Evolutionary conservation across 2,329 filamentous ascomycete species (phyloP), one percentile per base, ranked within the genome.

Genomic region (Calonectria montana): DNA sequence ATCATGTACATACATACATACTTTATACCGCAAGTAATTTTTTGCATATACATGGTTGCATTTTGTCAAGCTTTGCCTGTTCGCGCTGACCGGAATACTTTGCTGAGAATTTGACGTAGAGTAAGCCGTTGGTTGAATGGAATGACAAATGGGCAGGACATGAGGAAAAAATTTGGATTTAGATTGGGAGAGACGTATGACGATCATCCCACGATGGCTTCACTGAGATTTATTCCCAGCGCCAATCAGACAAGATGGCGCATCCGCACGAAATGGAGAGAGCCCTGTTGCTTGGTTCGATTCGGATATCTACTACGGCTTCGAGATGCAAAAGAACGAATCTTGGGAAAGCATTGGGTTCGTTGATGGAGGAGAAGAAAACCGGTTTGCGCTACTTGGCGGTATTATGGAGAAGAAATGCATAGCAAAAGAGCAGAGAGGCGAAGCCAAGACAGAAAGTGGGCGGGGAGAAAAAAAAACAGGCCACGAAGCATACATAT

Each of bases 181-280:
- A 43, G 25, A 4, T 29, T 29, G 6, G 12, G 37, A 41, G 57
- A 43, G 57, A 43, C 21, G 23, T 16, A 45, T 21, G 57, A 41
- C 25, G 23, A 31, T 62, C 57, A 45, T 59, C 65, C 31, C 43
- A 45, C 25, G 23, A 16, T 25, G 3, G 6, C 29, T 25, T 59
- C 35, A 39, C 27, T n/a, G 25, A 23, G 16, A 23, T 62, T 25
- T 21, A 21, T 7, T 23, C 29, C 6, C 16, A 48, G 57, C 15
- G 16, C 35, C 35, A 25, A 39, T 64, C n/a, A 39, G 62, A 71
- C 67, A 61, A 66, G 65, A 69, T 71, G 47, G 61, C 39, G 73
- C 70, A 71, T 65, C 59, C 55, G 65, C 57, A 9, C 31, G 55
- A 25, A 59, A 18, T 21, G 13, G 37, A 35, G 53, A 35, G 43